Base-by-base conservation (phyloP, 768 basidiomycete genomes). In the Naganishia vishniacii region DNA sequence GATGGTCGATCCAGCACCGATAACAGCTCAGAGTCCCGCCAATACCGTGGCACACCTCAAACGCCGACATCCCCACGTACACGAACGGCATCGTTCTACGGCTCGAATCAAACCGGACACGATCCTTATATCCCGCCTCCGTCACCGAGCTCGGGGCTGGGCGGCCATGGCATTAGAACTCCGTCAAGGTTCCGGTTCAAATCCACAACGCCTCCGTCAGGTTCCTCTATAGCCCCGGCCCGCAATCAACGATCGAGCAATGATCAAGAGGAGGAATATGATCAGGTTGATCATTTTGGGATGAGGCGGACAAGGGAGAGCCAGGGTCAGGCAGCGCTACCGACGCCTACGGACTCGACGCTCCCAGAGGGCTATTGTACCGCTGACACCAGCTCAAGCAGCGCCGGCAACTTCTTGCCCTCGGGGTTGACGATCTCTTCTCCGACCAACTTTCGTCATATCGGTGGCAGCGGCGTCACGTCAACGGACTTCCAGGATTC, bases 381-480 rank as follows among this genome's bases (percentile, higher is more conserved):
- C n/a, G n/a, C n/a, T n/a, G n/a, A n/a, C n/a, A n/a, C n/a, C n/a
- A n/a, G n/a, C n/a, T n/a, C n/a, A n/a, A n/a, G n/a, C n/a, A n/a
- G n/a, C n/a, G n/a, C n/a, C 31, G 31, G 49, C 18, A n/a, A 13
- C 3, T 34, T 31, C 6, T 20, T n/a, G 5, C n/a, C 12, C 9
- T 32, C 25, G 16, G 49, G 31, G 13, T 6, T n/a, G n/a, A 32
- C 3, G 8, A 51, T 51, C 16, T 51, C 49, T 9, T 51, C 49
- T 1, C 49, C 49, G 2, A 51, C n/a, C 31, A 51, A 51, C 32
- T 51, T 51, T 51, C 49, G 49, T 12, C 49, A 51, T 51, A 32
- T 51, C 5, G 49, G 12, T 31, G 49, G 49, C 9, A 51, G 49
- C 49, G 49, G 49, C 2, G 32, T 51, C 31, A 34, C 11, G 4